These are phyloP conservation scores for Lentinula sp. DNA, from an alignment of 768 basidiomycete species.

Conservation along the genomic window DNA sequence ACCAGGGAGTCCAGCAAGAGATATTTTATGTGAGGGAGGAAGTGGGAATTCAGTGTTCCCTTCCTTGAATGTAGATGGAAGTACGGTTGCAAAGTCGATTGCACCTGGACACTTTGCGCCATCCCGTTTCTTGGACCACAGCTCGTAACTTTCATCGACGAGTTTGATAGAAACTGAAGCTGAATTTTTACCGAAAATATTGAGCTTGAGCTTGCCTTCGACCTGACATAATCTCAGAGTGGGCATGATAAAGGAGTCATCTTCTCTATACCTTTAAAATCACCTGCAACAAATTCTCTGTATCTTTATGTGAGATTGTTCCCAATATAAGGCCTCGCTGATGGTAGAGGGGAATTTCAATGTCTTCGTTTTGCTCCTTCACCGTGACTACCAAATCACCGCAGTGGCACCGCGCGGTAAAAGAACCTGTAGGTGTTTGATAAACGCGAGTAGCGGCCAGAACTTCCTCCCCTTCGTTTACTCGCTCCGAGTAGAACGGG, in stretches of 20 bases:
- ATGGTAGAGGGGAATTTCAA: background rate
- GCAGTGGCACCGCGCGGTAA: background rate
- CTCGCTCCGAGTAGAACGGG: background rate
- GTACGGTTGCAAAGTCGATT: background rate
- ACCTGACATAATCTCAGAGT: background rate
- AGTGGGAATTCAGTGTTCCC: background rate
- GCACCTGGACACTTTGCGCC: background rate
- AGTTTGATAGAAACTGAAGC: background rate
- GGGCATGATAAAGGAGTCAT: too few species aligned
- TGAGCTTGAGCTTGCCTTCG: constrained; percentile 2
- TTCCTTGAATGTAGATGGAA: constrained; percentile 1
- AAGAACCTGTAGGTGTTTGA: background rate
- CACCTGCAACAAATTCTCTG: constrained; percentile 1
- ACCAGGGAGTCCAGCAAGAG: constrained; percentile 17
- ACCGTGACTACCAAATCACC: background rate
- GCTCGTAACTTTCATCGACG: constrained; percentile 3
- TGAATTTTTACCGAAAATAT: background rate
- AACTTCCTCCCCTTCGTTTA: background rate
- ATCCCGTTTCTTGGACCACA: background rate
- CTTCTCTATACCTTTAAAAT: background rate
- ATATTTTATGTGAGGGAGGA: background rate
- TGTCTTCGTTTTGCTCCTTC: constrained; percentile 2
- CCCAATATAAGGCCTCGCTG: background rate
- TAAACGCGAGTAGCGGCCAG: background rate
- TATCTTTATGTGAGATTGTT: background rate